phyloP scores from a whole-genome alignment of 495 filamentous ascomycete species.

The Lasiosphaeria ovina region DNA sequence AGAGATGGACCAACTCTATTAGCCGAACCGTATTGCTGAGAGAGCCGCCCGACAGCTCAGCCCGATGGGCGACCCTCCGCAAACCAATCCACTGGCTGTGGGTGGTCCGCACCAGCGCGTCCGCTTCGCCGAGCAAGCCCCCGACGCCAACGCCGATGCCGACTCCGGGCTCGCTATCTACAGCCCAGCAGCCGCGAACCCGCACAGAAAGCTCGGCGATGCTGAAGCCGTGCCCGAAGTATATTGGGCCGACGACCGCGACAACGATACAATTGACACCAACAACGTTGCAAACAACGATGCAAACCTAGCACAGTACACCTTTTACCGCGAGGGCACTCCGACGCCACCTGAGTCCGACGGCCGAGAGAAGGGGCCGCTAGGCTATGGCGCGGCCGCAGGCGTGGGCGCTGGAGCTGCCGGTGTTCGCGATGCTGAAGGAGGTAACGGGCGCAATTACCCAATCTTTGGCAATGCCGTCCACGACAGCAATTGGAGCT shows the following conservation, averaged over 20 bases:
- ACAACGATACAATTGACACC: slow-evolving; percentile 13
- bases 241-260: slow-evolving; percentile 33
- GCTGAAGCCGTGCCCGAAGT: slow-evolving; percentile 20
- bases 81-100: not conserved
- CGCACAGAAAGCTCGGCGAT: not conserved
- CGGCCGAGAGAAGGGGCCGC: slow-evolving; percentile 15
- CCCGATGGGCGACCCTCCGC: slow-evolving; percentile 21
- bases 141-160: not conserved
- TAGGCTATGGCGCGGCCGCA: slow-evolving; percentile 2
- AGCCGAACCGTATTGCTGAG: slow-evolving; percentile 12
- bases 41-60: too few species aligned
- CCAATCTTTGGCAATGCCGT: not conserved
- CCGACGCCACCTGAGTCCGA: slow-evolving; percentile 29
- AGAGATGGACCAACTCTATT: slow-evolving; percentile 27
- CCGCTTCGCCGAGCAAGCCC: slow-evolving; percentile 28
- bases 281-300: slow-evolving; percentile 5
- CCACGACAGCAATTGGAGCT: slow-evolving; percentile 12
- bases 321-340: slow-evolving; percentile 39
- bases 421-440: not conserved
- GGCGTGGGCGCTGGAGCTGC: slow-evolving; percentile 6
- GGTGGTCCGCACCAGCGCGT: slow-evolving; percentile 15
- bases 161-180: not conserved
- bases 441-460: slow-evolving; percentile 10
- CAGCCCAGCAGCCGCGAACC: not conserved
- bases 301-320: slow-evolving; percentile 24